phyloP scores from a whole-genome alignment of 345 rosid species.

The Gossypium herbaceum region DNA sequence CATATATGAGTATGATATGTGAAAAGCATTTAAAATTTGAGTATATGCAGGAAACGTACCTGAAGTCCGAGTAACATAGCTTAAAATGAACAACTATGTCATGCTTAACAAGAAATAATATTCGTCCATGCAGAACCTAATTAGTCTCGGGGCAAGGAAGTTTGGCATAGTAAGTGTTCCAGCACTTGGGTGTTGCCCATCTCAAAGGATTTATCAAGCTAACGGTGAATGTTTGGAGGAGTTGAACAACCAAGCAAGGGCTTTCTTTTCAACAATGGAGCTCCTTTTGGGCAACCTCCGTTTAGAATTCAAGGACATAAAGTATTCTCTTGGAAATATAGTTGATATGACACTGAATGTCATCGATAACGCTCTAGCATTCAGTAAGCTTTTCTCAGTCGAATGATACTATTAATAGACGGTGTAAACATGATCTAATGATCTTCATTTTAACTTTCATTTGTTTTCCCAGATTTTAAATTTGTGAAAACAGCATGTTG shows the following conservation, averaged over 20 bases:
- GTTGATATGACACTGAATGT: slow-evolving; percentile 44
- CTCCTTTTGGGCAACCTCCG: slow-evolving; percentile 36
- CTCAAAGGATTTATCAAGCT: slow-evolving; percentile 33
- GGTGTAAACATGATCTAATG: not conserved
- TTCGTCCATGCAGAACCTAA: slow-evolving; percentile 31
- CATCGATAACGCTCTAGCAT: slow-evolving; percentile 25
- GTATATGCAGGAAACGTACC: too few relatives aligned
- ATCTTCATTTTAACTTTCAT: not conserved
- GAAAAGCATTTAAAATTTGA: too few relatives aligned
- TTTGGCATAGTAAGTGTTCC: slow-evolving; percentile 48
- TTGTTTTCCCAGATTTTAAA: slow-evolving; percentile 30
- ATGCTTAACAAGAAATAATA: too few relatives aligned
- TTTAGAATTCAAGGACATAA: slow-evolving; percentile 28
- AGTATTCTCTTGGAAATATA: slow-evolving; percentile 47
- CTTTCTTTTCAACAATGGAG: slow-evolving; percentile 28
- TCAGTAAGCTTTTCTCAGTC: slow-evolving; percentile 24
- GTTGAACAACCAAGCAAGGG: slow-evolving; percentile 34
- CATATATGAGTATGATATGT: not conserved
- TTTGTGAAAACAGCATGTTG: slow-evolving; percentile 41
- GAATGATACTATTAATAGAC: too few relatives aligned
- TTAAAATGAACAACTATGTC: not conserved
- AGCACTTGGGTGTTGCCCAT: slow-evolving; percentile 56
- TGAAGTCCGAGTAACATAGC: too few relatives aligned
- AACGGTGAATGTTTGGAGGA: slow-evolving; percentile 43
- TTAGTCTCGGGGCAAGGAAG: slow-evolving; percentile 43